Evolutionary conservation across 768 basidiomycete genomes (phyloP), one percentile per base, ranked within the genome.

Genomic region (Tubosaeta brunneosetosa): DNA sequence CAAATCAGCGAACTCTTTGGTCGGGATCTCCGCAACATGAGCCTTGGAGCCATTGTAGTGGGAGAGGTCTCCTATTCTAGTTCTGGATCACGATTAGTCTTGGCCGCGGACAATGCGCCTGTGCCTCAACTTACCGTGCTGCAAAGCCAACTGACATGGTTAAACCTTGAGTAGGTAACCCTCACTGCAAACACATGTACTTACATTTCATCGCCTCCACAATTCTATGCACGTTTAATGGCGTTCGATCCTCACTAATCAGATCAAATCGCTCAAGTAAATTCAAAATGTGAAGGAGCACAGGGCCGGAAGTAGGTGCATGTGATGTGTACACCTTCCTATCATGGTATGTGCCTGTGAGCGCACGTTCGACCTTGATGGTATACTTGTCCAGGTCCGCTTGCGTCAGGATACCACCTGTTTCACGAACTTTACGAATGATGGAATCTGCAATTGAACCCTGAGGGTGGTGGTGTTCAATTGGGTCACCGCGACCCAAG

Each of bases 271-370:
- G 76, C 64, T 97, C 94, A 43, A 95, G 71, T 17, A 94, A 66
- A 64, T 97, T 97, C n/a, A 98, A 73, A 78, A 97, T 88, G 64
- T 92, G 88, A 37, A 97, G 71, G 38, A 98, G 72, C n/a, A 89
- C 90, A 76, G 90, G 86, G 6, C 95, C 94, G 11, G 87, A 87
- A 9, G 88, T 85, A 6, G 97, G 97, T 12, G 91, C 86, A 61
- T 84, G 81, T 0, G 87, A 78, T 0, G 92, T 94, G 69, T 91
- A 97, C 36, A 98, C 75, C 56, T 80, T 91, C 60, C 82, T 81
- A 40, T 83, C 84, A 16, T 78, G 79, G 68, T 90, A 99, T 0
- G 79, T 83, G 8, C 91, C 88, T 61, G 84, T 67, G 37, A 98
- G 73, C 6, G 97, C 92, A 43, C 73, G 85, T 42, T 79, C 72